Base-by-base conservation (phyloP, 306 rosid species). In the Quercus agrifolia region DNA sequence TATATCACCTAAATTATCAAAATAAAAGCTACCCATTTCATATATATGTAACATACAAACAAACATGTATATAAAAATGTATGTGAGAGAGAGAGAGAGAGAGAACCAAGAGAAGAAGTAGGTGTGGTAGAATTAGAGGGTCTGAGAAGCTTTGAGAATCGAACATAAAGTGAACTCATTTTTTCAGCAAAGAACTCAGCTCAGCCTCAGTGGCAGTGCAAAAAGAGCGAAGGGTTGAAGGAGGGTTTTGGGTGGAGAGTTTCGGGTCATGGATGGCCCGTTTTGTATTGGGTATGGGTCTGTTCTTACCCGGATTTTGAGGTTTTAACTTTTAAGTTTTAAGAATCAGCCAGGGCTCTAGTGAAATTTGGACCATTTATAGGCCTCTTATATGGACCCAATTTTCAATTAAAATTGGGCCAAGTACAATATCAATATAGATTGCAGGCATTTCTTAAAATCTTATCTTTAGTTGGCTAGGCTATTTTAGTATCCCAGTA, bases 111-210 rank as follows among this genome's bases (percentile, higher is more conserved):
- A 25, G 88, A 81, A 76, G 89, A 76, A 21, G 86, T 5, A 56
- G 86, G 80, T 33, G 68, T 52, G 2, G 58, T 31, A 21, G 85
- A 62, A 59, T 82, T 74, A 73, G 92, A 82, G 66, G 66, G 11
- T 80, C 89, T 88, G 52, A 88, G 80, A 78, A 80, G 69, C 85
- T 87, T 92, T 63, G 84, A 75, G 17, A 94, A 77, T 85, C 85
- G 82, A 68, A 46, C 21, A 6, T 89, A 88, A 52, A 77, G 35
- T 21, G 92, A 81, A 83, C 81, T 86, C 98, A 94, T 94, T 80
- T 80, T n/a, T 49, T 78, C 58, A 64, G 82, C 80, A 6, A 33
- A 52, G 71, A 56, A 74, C 46, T 55, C 70, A 15, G 28, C 13
- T 46, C 27, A 14, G 20, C 18, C 13, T 46, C 27, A 14, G 20